Evolutionary conservation across 345 rosid genomes (phyloP), one percentile per base, ranked within the genome.

Genomic region (Ricinus communis): DNA sequence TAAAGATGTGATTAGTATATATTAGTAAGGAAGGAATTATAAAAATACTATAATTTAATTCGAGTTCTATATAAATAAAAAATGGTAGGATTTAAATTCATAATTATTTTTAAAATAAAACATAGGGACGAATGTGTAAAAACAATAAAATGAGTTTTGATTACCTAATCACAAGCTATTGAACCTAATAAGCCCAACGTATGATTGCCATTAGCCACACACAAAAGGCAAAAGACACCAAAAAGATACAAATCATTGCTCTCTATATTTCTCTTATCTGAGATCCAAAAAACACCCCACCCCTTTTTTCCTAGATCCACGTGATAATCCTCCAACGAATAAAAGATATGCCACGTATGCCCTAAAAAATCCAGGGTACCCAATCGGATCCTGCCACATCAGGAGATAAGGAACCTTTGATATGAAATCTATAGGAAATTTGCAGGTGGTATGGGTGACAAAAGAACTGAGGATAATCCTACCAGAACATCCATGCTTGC

Each of bases 121-220:
- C 8, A 10, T 19, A 63, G 47, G 78, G 19, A 30, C 53, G 9
- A 27, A 13, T 63, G 51, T 67, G 71, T n/a, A 64, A 73, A 70
- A 14, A 3, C 3, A 1, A 5, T 7, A 45, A 66, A 58, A 57
- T 2, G 9, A 40, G 12, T 0, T 5, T 57, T 24, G 54, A 46
- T 66, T 53, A 21, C 43, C 40, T 80, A 83, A 87, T 77, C 70
- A 54, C 12, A 74, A 82, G 82, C 71, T 73, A 82, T 64, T 87
- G 93, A 88, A 83, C 75, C 30, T 71, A 82, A 83, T 60, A 66
- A 75, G 81, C 79, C 47, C 84, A 82, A 88, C 96, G 97, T 91
- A 82, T 74, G 90, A 69, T 46, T 61, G 66, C 65, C 76, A 73
- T 62, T 63, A 19, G 85, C 96, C 96, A 87, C 93, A 85, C 69